Conservation (phyloP, 2,329 filamentous ascomycete species). For the Diaporthe sp. region DNA sequence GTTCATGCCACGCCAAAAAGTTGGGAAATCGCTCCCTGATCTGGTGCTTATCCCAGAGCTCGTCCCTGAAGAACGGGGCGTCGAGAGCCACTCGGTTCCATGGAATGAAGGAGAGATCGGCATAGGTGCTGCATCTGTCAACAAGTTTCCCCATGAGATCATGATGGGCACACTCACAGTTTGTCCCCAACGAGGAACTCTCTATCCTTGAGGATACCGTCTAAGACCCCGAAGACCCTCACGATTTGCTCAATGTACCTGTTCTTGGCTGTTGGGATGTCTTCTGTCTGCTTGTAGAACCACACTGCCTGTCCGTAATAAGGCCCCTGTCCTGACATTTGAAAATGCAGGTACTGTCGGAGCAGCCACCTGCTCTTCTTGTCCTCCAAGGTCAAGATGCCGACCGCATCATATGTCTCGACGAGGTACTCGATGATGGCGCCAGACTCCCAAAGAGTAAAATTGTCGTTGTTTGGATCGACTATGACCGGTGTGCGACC, state of each 20-base stretch:
- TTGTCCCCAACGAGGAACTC: neutral
- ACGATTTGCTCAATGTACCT: neutral
- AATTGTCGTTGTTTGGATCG: neutral
- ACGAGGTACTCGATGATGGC: neutral
- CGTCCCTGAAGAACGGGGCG: neutral
- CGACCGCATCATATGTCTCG: neutral
- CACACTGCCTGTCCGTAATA: neutral
- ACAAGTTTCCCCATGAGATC: neutral
- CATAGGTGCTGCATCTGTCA: neutral
- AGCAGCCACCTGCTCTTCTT: neutral
- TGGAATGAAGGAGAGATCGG: neutral
- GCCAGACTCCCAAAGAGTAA: neutral
- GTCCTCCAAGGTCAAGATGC: neutral
- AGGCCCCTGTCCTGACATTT: neutral
- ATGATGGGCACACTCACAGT: neutral
- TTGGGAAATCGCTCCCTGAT: neutral
- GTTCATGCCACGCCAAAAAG: neutral
- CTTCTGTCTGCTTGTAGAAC: neutral
- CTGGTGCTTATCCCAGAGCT: neutral
- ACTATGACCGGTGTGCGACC: neutral
- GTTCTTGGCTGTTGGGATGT: neutral
- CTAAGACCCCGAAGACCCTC: neutral
- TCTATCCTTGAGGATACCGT: neutral
- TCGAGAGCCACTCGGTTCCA: neutral
- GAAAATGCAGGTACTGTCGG: neutral